Base-by-base conservation (phyloP, 352 stramenopile genomes). In the Phytophthora ohioensis region DNA sequence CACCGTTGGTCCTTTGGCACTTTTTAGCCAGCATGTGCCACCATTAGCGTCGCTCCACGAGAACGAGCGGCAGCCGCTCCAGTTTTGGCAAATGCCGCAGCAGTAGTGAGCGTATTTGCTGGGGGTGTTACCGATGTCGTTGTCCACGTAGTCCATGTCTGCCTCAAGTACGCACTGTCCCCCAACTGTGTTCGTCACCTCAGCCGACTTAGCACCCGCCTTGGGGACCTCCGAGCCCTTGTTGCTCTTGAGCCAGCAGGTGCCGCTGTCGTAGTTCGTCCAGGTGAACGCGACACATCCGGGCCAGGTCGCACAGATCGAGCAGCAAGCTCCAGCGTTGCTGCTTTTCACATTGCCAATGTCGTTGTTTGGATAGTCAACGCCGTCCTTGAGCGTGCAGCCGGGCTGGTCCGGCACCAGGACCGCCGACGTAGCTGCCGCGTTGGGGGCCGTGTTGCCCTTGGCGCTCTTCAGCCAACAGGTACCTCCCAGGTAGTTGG, bases 1-100 rank as follows among this genome's bases (percentile, higher is more conserved):
- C 21, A 43, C n/a, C 0, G 47, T 65, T 6, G 67, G 17, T 4
- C 71, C 75, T 36, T 59, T 69, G 21, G 36, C 42, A 0, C 52
- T 79, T 73, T 84, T 84, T 15, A 81, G 58, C 68, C 75, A 84
- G 67, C 76, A 84, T 5, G 71, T 84, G 43, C 73, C 76, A 51
- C 76, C 73, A 39, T 84, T 84, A 27, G 32, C 10, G 52, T 75
- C 69, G 41, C 67, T 80, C 74, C 75, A 82, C 36, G 72, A 56
- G 66, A 70, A 83, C 3, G 72, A 71, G 32, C 66, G 62, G 45
- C 73, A 80, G 49, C 69, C 69, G 59, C 57, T 78, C 61, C 66
- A 73, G 66, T 72, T 75, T 39, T 73, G 34, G 57, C 77, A 84
- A 13, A 76, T 74, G 11, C 51, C 67, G 15, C 77, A 84, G 57